Evolutionary conservation across 2,329 filamentous ascomycete genomes (phyloP).

Genomic region (Aspergillus terreus): DNA sequence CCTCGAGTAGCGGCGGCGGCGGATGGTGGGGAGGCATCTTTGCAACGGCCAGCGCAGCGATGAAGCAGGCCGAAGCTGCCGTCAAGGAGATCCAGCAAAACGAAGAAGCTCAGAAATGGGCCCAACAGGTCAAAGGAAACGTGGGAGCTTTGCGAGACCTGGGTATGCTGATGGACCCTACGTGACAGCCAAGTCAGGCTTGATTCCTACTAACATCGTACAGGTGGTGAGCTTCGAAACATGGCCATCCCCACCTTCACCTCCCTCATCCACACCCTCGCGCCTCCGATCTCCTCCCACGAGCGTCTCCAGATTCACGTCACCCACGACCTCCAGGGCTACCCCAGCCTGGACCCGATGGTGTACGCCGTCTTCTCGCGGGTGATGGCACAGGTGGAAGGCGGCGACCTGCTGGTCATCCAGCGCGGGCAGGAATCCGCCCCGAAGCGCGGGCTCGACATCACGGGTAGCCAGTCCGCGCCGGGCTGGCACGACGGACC

Average conservation of each 20-base stretch:
- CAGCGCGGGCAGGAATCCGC: conserved; percentile 87
- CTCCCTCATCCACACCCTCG: conserved; percentile 89
- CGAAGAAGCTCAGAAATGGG: conserved; percentile 94
- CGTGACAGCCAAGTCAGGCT: no score
- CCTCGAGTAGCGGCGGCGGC: conserved; percentile 56
- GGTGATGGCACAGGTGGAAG: conserved; percentile 98
- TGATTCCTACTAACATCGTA: conserved; percentile 4
- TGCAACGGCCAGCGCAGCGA: conserved; percentile 67
- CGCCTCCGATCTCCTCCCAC: conserved; percentile 93
- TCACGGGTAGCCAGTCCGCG: conserved; percentile 26
- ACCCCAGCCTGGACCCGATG: conserved; percentile 88
- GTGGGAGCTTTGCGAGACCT: conserved; percentile 72
- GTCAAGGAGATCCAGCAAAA: conserved; percentile 95
- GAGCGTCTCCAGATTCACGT: conserved; percentile 97
- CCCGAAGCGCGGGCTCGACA: conserved; percentile 58
- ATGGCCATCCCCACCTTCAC: conserved; percentile 92
- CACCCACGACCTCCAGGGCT: conserved; percentile 90
- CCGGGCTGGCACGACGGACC: conserved; percentile 86
- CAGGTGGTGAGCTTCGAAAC: conserved; percentile 81
- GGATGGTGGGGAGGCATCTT: conserved; percentile 88
- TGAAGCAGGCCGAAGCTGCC: conserved; percentile 88
- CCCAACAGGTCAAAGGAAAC: conserved; percentile 87
- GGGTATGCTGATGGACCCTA: conserved; percentile 48
- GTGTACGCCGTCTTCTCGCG: conserved; percentile 89
- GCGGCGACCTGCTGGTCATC: conserved; percentile 88